Base-by-base conservation (phyloP, 306 rosid species). In the Notholithocarpus densiflorus region DNA sequence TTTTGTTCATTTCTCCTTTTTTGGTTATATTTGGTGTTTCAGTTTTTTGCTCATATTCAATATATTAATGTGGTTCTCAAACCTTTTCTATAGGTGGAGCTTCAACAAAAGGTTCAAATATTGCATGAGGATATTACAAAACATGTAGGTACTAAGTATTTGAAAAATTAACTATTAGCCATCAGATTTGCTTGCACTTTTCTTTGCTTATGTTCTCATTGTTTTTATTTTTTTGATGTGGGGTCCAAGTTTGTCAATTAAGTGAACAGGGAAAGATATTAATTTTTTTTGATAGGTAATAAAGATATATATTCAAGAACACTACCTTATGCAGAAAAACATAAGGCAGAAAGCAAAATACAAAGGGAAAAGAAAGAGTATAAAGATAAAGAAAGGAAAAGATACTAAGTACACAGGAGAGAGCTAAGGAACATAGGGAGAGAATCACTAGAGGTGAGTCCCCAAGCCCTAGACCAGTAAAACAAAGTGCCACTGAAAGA, bases 81-180 rank as follows among this genome's bases (percentile, higher is more conserved):
- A 48, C 72, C 70, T 82, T 83, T 68, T 48, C 53, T 73, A 64
- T 51, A 94, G 97, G 97, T 78, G 81, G 98, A 92, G 86, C 83
- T 92, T 73, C 96, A 94, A 86, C 83, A 82, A 70, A 92, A 54
- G 88, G 96, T 85, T 19, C 82, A 83, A 70, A 74, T 82, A 61
- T 76, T 94, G 97, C 98, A 94, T 19, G 89, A 84, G 89, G 93
- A 90, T 89, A 82, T 90, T 55, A 92, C 92, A 32, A 92, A 88
- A 75, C 94, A 94, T 84, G 97, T 94, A 87, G 13, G 94, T 89
- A 52, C 75, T 59, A 17, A 66, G 17, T 54, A 48, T n/a, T 27
- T 52, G 74, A 59, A 62, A 57, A 71, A 31, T 64, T 65, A 54
- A 60, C 70, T 73, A 59, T 73, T 34, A 26, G 34, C 31, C 24